Percentiles rank a stretch among this genome's conserved stretches.
Conservation (phyloP, 345 rosid species). For the Pelargonium nanum region DNA sequence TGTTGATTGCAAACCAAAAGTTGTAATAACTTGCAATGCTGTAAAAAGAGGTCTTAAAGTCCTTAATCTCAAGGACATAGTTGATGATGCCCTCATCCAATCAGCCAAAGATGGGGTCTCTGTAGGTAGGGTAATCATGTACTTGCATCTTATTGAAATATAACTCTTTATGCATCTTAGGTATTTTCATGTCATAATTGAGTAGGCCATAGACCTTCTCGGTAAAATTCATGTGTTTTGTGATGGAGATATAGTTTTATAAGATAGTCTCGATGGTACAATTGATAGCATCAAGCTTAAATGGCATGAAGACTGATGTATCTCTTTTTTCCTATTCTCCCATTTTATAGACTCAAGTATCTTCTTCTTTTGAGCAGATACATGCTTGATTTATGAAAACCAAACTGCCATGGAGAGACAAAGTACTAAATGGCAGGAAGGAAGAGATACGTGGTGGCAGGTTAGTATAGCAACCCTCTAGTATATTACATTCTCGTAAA, state of each 20-base stretch:
- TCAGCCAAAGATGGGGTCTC: slow-evolving; percentile 60
- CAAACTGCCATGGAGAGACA: slow-evolving; percentile 57
- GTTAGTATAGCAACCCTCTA: slow-evolving; percentile 21
- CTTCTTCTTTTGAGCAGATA: slow-evolving; percentile 30
- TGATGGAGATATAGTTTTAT: neutral
- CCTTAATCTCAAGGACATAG: slow-evolving; percentile 79
- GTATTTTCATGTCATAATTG: neutral
- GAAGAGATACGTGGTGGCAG: slow-evolving; percentile 97
- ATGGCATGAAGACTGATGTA: neutral
- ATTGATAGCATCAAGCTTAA: too few relatives aligned
- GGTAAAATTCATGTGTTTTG: neutral
- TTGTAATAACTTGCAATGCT: slow-evolving; percentile 80
- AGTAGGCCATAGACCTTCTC: neutral
- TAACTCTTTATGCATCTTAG: too few relatives aligned
- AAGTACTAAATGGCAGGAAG: slow-evolving; percentile 71
- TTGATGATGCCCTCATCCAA: slow-evolving; percentile 65
- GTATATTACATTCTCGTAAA: neutral
- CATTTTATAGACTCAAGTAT: neutral
- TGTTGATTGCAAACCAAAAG: slow-evolving; percentile 84
- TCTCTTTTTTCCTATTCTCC: neutral
- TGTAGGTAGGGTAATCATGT: slow-evolving; percentile 41
- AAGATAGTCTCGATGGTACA: neutral
- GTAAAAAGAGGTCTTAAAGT: slow-evolving; percentile 90
- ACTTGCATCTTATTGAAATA: neutral
- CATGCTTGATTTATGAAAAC: slow-evolving; percentile 77